Base-by-base conservation (phyloP, 345 rosid genomes). In the Acer negundo region DNA sequence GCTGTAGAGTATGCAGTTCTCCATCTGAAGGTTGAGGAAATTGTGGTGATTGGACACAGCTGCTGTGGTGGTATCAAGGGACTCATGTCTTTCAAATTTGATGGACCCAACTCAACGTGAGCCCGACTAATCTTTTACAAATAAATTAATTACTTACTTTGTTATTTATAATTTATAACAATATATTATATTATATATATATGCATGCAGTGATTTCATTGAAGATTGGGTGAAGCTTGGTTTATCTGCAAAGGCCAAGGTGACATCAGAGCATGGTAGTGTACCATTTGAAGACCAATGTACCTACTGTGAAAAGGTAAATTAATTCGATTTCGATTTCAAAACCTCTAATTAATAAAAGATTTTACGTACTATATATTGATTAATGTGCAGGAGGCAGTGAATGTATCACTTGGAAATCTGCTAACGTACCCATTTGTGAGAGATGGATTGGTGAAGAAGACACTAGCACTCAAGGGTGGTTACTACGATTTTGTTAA, bases 1-100 rank as follows among this genome's bases (percentile, higher is more conserved):
- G 98, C 99, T 26, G 78, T 95, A 55, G 99, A 95, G 73, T 95
- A 95, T 47, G 99, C 98, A 49, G 98, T 95, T 79, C 69, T 93
- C 84, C 98, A 95, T 80, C 96, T 93, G 62, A 95, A 95, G 97
- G 98, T 95, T 35, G 81, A 83, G 64, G 83, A 91, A 87, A 95
- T 93, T 62, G 93, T 96, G 68, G 91, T 95, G 46, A 92, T 95
- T 55, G 98, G 99, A 0, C 99, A 95, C 91, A 92, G 99, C 63
- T 82, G 84, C 78, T 95, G 99, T 71, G 99, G 99, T 80, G 99
- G 99, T 24, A 95, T 95, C 77, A 93, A 95, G 85, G 99, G 98
- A 17, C 95, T 95, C 59, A 92, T 95, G 99, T 85, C 97, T 53
- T 88, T 92, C 90, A 82, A 92, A 11, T 85, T 51, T 49, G 97